Evolutionary conservation across 2,329 filamentous ascomycete species (phyloP).

Genomic region (Ophiosphaerella herpotricha): DNA sequence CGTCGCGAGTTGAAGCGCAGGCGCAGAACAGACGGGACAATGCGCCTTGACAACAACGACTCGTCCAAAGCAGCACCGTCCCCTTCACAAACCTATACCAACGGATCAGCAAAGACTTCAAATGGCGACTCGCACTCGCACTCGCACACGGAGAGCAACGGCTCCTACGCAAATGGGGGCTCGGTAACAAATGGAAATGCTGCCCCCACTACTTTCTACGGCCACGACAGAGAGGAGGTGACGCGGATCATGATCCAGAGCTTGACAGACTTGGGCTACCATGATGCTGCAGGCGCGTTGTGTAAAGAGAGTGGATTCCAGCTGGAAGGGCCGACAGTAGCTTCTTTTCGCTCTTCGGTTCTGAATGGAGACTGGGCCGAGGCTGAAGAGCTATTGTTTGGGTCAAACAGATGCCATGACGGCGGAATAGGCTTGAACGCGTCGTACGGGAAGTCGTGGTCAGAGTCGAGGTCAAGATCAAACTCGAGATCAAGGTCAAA

Average conservation of each 20-base stretch:
- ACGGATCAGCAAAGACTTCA: constrained; percentile 46
- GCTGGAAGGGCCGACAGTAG: constrained; percentile 82
- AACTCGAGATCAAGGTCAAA: constrained; percentile 23
- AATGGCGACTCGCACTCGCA: constrained; percentile 50
- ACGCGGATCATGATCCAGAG: constrained; percentile 92
- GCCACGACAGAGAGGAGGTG: constrained; percentile 90
- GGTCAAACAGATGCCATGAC: constrained; percentile 51
- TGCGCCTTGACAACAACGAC: constrained; percentile 51
- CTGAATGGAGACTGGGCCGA: constrained; percentile 79
- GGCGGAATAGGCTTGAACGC: constrained; percentile 47
- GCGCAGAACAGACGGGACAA: constrained; percentile 48
- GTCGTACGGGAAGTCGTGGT: constrained; percentile 40
- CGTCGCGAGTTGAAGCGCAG: constrained; percentile 50
- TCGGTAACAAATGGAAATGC: constrained; percentile 37
- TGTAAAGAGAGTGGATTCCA: constrained; percentile 83
- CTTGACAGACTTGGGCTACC: constrained; percentile 85
- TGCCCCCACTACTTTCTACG: constrained; percentile 65
- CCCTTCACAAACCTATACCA: constrained; percentile 44
- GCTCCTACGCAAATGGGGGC: constrained; percentile 50
- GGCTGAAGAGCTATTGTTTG: constrained; percentile 81
- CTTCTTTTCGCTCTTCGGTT: constrained; percentile 82
- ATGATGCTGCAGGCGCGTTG: constrained; percentile 73
- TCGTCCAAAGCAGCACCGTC: constrained; percentile 46
- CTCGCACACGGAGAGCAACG: constrained; percentile 48
- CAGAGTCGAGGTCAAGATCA: constrained; percentile 32